These are phyloP conservation scores for Coriolopsis trogii DNA, from an alignment of 1,284 basidiomycete genomes.

Conservation along the genomic window DNA sequence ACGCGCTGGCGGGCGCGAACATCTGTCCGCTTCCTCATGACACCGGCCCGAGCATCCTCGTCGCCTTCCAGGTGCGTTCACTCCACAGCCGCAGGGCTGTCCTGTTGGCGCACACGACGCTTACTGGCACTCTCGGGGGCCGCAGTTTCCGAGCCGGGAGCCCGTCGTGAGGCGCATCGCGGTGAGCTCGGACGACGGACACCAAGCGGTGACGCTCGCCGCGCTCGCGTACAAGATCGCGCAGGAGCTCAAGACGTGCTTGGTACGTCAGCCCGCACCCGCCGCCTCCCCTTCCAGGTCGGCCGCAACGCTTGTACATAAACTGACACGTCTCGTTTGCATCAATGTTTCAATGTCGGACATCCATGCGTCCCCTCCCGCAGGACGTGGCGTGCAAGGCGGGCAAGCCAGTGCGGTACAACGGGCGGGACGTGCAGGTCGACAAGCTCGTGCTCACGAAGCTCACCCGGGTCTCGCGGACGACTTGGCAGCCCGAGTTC, in stretches of 20 bases:
- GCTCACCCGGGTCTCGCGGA: background rate
- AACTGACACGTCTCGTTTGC: no score
- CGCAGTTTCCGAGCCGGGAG: background rate
- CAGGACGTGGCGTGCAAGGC: background rate
- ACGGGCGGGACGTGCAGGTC: background rate
- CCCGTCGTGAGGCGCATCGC: background rate
- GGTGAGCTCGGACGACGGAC: background rate
- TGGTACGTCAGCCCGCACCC: background rate
- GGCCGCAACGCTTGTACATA: no score
- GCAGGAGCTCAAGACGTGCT: background rate
- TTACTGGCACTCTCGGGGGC: background rate
- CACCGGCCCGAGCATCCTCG: background rate
- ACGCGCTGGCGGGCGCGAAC: background rate
- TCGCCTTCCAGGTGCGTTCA: background rate
- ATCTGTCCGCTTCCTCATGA: background rate
- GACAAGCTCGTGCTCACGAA: background rate
- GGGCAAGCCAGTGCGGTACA: background rate
- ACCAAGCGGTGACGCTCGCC: background rate
- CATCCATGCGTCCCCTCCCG: background rate
- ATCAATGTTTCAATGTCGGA: background rate
- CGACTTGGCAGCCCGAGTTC: conserved; percentile 1
- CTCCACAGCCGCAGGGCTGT: background rate
- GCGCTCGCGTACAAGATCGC: background rate
- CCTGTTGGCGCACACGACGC: no score
- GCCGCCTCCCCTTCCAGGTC: background rate